Percentiles rank a stretch among this genome's conserved stretches.
phyloP scores from a whole-genome alignment of 202 grass and related monocot genomes.

The Alloteropsis angusta region DNA sequence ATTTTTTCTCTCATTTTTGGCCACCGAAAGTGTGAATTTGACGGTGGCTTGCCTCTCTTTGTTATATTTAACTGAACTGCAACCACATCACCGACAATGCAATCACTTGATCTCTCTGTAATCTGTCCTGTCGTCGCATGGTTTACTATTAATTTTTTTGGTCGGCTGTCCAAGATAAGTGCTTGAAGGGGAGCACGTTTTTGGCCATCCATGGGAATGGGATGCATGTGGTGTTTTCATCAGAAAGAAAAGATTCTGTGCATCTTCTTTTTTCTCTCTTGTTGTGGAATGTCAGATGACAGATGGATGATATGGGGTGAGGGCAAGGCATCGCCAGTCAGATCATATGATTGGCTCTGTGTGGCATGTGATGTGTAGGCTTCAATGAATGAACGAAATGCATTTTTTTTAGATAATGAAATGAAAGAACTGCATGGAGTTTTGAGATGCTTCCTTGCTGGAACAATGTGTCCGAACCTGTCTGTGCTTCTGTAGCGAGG shows the following conservation, averaged over 20 bases:
- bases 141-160: background rate
- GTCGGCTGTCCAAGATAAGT: background rate
- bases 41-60: constrained; percentile 9
- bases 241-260: background rate
- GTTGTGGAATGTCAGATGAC: background rate
- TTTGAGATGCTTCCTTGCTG: constrained; percentile 8
- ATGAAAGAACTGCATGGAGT: background rate
- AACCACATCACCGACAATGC: background rate
- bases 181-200: background rate
- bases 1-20: background rate
- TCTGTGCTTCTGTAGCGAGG: background rate
- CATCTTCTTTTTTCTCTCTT: background rate
- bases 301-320: background rate
- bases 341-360: background rate
- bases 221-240: background rate
- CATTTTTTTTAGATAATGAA: background rate
- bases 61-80: background rate
- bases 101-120: background rate
- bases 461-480: background rate
- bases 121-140: background rate
- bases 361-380: background rate
- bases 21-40: constrained; percentile 6
- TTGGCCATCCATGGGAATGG: background rate
- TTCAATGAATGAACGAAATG: background rate
- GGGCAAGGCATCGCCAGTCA: background rate